Evolutionary conservation across 2,329 filamentous ascomycete species (phyloP).

Genomic region (Pseudomassariella vexata): DNA sequence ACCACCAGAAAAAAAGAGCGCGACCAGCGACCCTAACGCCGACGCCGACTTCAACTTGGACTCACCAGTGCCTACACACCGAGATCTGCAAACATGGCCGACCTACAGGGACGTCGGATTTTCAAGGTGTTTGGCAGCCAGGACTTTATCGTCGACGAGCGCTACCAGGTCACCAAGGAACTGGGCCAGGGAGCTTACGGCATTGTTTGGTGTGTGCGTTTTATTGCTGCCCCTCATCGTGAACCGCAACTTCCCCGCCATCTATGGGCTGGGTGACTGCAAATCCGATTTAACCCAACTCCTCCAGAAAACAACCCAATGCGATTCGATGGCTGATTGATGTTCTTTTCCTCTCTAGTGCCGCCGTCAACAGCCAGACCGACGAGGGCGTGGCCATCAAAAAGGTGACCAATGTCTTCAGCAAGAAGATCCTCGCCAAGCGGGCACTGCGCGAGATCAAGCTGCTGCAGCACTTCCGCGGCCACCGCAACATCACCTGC

Average conservation of each 20-base stretch:
- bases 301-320: too few relatives aligned
- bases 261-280: neutral
- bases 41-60: too few relatives aligned
- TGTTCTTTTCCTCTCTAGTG: constrained; percentile 50
- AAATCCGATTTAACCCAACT: neutral
- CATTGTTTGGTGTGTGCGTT: constrained; percentile 78
- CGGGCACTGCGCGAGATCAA: constrained; percentile 97
- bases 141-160: constrained; percentile 96
- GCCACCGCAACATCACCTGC: constrained; percentile 92
- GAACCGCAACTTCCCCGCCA: too few relatives aligned
- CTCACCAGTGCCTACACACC: too few relatives aligned
- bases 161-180: constrained; percentile 98
- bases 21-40: too few relatives aligned
- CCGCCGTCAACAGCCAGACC: constrained; percentile 85
- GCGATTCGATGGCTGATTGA: neutral
- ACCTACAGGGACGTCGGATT: constrained; percentile 56
- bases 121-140: constrained; percentile 99
- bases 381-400: constrained; percentile 96
- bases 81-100: constrained; percentile 25
- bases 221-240: too few relatives aligned
- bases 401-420: constrained; percentile 99
- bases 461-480: constrained; percentile 94
- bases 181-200: constrained; percentile 96
- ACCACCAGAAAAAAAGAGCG: too few relatives aligned
- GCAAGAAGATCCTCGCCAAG: constrained; percentile 99